Percentiles rank a stretch among this genome's conserved stretches.
Evolutionary conservation across 108 stramenopile genomes (phyloP).

Genomic region (Cyclotella sp.): DNA sequence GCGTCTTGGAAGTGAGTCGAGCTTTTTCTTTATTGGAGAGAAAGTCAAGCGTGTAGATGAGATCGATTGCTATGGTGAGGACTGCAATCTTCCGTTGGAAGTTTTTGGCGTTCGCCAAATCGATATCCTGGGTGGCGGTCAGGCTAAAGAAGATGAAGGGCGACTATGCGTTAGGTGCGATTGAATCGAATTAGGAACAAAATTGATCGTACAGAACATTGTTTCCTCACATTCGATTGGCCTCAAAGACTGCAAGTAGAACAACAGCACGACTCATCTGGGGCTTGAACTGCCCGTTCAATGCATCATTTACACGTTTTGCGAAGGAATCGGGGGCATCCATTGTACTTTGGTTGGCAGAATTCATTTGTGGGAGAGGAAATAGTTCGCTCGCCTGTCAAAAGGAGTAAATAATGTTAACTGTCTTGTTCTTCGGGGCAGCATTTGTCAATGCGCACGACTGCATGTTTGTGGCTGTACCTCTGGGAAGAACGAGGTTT

Average conservation of each 20-base stretch:
- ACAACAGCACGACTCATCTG: constrained; percentile 19
- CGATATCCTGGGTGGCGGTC: neutral
- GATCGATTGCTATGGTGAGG: constrained; percentile 13
- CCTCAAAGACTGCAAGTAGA: constrained; percentile 16
- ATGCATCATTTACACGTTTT: constrained; percentile 12
- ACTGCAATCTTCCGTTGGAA: constrained; percentile 28
- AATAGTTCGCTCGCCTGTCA: neutral
- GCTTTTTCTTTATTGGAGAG: constrained; percentile 7
- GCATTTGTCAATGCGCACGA: no score
- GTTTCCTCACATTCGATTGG: constrained; percentile 22
- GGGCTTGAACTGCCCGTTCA: constrained; percentile 13
- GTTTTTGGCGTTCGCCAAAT: neutral
- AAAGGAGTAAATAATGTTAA: no score
- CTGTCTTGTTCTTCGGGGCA: no score
- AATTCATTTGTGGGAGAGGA: neutral
- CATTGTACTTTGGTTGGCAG: neutral
- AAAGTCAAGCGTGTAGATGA: constrained; percentile 23
- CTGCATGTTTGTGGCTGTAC: no score
- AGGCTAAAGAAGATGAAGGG: neutral
- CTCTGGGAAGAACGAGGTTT: no score
- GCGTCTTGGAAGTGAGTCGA: neutral
- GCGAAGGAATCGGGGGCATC: constrained; percentile 8
- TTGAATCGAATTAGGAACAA: neutral
- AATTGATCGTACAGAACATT: neutral
- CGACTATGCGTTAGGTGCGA: no score